Evolutionary conservation across 306 rosid genomes (phyloP), one percentile per base, ranked within the genome.

Genomic region (Arachis hypogaea): DNA sequence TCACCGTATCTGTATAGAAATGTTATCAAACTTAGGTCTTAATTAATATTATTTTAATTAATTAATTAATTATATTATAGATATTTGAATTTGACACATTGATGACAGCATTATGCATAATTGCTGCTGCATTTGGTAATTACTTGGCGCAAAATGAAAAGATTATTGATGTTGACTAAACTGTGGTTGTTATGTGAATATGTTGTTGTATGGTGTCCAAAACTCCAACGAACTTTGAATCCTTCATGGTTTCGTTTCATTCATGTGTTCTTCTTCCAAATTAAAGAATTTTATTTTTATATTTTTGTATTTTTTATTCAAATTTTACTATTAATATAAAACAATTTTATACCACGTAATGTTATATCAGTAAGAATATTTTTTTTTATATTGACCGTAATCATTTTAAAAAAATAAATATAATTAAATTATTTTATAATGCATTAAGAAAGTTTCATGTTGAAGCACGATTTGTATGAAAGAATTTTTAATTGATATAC

Each of bases 151-250:
- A 67, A 28, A 76, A 66, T 61, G 73, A 40, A 78, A 63, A 72
- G 80, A 60, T 73, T 47, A 76, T 29, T 44, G 45, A 57, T 44
- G 73, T 81, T 77, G 81, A 81, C 79, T 49, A 46, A 44, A 14
- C 41, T 36, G 12, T 18, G 45, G 69, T 61, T 40, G 75, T 66
- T 69, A 76, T 45, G 16, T 52, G 54, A 18, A 70, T 57, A 6
- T 51, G n/a, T 51, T 46, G 74, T 60, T 77, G 79, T 58, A 47
- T 56, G 80, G 80, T 76, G 66, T 80, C 76, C 79, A 46, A 87
- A 76, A 75, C 68, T 72, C 83, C 78, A 87, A 81, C 87, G 66
- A 85, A 85, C 92, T 70, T 85, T 76, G 86, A 82, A 79, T 77
- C 40, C 49, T 38, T 66, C 16, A 63, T 11, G 50, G 30, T 38